Evolutionary conservation across 768 basidiomycete genomes (phyloP), one percentile per base, ranked within the genome.

Genomic region (Amanita polypyramis): DNA sequence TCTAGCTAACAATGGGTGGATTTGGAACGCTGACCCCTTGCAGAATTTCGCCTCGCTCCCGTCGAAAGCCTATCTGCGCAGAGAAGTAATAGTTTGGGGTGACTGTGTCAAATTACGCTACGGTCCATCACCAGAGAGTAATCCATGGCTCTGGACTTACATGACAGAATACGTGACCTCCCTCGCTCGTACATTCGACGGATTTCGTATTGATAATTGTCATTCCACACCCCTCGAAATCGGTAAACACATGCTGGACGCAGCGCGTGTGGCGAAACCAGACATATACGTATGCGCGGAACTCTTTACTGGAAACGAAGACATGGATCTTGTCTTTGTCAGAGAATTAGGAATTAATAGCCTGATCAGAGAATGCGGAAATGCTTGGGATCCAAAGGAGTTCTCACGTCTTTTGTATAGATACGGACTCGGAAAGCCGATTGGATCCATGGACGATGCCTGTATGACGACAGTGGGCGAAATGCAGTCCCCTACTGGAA

Each of bases 41-140:
- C 74, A 82, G 54, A 97, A 97, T 67, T 99, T 99, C 66, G 96
- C 95, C 6, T 76, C 88, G 11, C 76, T 79, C 21, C 86, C 86
- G 0, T 98, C 95, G 19, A 96, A 94, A 62, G 87, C 92, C 0
- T 99, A 98, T 65, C 74, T 97, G 38, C 84, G 92, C 19, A 85
- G 96, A 42, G 90, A 97, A 63, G 92, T 99, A 47, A 97, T 98
- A 56, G 91, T 83, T 20, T 99, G 96, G 96, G 82, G 83, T 37
- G 96, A 99, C 64, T 98, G 96, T 60, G 96, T 99, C 60, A 99
- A 99, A 61, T 76, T 98, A 37, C 90, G 96, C 29, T 99, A 96
- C 58, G 96, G 96, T 2, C 70, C 76, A 12, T 74, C 74, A 5
- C 85, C 85, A 2, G 68, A 75, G 0, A 82, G 83, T 53, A 96